Evolutionary conservation across 441 rosid genomes (phyloP), one percentile per base, ranked within the genome.

Genomic region (Gossypium schwendimanii): DNA sequence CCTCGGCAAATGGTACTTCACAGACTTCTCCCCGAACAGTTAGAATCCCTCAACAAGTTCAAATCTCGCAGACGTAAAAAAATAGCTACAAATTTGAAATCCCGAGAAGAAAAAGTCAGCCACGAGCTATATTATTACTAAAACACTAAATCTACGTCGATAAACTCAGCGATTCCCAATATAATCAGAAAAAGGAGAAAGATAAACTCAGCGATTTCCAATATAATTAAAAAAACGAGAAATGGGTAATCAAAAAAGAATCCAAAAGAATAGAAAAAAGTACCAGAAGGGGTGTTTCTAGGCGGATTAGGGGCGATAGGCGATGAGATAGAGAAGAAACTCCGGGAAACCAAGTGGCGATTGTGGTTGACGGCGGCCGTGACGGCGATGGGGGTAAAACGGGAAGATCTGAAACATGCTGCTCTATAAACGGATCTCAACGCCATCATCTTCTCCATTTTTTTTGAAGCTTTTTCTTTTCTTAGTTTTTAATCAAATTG

Each of bases 341-440:
- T 83, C 58, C 92, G 87, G 47, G 82, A 76, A 74, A 53, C 62
- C 73, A 74, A 58, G 76, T 64, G 79, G 33, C 54, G 81, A 71
- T 63, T 75, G 66, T 12, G 61, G 76, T 39, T 67, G 55, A 70
- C 15, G n/a, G 78, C 77, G 33, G 62, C 61, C 11, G 50, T 11
- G 66, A 24, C 64, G 18, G 54, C 20, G 44, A 24, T 6, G 47
- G 81, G 63, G 28, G 88, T 72, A 39, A 82, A 68, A 9, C 84
- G 79, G 0, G 82, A 81, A 69, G 85, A 86, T 73, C 91, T 72
- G 4, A 76, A 45, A 63, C 75, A 28, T 7, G 71, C 71, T 5
- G 87, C 82, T 64, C 92, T 85, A 81, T 36, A 79, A 21, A 88
- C 50, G 77, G 91, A 87, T 84, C 94, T 82, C 52, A 88, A 55